Percentiles rank a stretch among this genome's conserved stretches.
Conservation (phyloP, 2,329 filamentous ascomycete genomes). For the Coniella vitis region DNA sequence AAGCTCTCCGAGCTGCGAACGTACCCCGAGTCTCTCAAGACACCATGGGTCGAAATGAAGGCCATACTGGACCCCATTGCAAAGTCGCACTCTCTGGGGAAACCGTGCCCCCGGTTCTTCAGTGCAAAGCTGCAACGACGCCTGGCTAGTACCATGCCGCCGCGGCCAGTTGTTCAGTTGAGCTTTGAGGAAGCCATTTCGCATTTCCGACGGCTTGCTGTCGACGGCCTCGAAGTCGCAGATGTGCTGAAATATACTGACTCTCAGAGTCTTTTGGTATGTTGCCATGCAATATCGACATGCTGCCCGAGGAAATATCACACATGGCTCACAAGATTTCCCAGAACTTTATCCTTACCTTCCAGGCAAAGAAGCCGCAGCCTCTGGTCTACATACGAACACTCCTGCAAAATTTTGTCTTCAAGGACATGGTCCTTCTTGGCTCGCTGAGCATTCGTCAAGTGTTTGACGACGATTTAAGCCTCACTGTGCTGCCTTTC, state of each 20-base stretch:
- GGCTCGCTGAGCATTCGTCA: slow-evolving; percentile 63
- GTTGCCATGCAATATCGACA: slow-evolving; percentile 20
- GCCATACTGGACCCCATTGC: slow-evolving; percentile 48
- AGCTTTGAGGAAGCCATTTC: slow-evolving; percentile 64
- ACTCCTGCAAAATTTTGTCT: slow-evolving; percentile 68
- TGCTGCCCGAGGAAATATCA: background rate
- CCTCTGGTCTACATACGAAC: slow-evolving; percentile 80
- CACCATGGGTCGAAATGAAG: slow-evolving; percentile 46
- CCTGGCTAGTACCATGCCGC: slow-evolving; percentile 87
- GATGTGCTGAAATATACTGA: slow-evolving; percentile 62
- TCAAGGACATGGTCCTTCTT: slow-evolving; percentile 63
- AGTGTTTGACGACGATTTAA: slow-evolving; percentile 77
- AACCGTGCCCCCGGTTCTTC: slow-evolving; percentile 68
- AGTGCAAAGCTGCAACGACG: slow-evolving; percentile 87
- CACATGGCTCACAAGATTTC: slow-evolving; percentile 16
- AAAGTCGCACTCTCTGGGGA: slow-evolving; percentile 55
- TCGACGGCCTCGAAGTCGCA: slow-evolving; percentile 63
- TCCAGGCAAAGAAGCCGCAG: slow-evolving; percentile 73
- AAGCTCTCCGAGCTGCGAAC: slow-evolving; percentile 40
- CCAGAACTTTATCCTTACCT: slow-evolving; percentile 65
- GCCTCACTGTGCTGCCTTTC: slow-evolving; percentile 65
- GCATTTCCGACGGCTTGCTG: slow-evolving; percentile 63
- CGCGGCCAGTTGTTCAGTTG: slow-evolving; percentile 77
- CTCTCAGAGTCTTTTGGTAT: slow-evolving; percentile 62
- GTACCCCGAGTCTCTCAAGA: slow-evolving; percentile 39